These are phyloP conservation scores for Cytospora chrysosperma DNA, from an alignment of 2,329 filamentous ascomycete species.

Conservation along the genomic window DNA sequence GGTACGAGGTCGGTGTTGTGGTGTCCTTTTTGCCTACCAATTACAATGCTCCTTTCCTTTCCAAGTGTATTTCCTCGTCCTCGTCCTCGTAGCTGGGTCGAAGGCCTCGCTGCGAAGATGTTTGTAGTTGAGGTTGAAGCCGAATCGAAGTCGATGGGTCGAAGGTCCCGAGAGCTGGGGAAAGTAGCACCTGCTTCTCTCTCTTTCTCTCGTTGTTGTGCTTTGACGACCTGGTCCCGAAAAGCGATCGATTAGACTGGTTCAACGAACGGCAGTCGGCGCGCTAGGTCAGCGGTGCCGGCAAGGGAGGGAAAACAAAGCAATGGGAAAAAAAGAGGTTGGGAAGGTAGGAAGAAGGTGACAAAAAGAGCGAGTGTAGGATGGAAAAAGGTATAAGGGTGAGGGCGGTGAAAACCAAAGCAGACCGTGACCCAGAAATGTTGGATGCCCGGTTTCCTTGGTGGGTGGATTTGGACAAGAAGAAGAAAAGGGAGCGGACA, in stretches of 20 bases:
- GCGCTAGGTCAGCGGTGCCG: slow-evolving; percentile 21
- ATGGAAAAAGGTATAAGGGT: slow-evolving; percentile 12
- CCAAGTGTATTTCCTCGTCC: neutral
- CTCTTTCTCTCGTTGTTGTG: neutral
- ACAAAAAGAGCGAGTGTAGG: slow-evolving; percentile 26
- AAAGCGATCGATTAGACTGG: slow-evolving; percentile 11
- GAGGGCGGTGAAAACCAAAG: slow-evolving; percentile 11
- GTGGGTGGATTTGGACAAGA: slow-evolving; percentile 9
- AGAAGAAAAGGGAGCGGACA: slow-evolving; percentile 17
- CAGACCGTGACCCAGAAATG: slow-evolving; percentile 17
- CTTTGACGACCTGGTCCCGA: neutral
- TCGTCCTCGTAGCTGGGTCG: neutral
- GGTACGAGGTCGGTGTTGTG: neutral
- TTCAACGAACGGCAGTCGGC: slow-evolving; percentile 24
- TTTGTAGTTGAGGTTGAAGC: neutral
- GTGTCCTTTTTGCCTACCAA: neutral
- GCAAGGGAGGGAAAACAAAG: slow-evolving; percentile 19
- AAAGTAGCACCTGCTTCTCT: neutral
- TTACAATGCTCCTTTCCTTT: neutral
- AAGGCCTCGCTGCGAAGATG: neutral
- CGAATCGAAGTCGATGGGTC: neutral
- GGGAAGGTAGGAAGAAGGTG: slow-evolving; percentile 28
- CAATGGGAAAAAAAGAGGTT: slow-evolving; percentile 25
- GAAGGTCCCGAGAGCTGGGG: neutral
- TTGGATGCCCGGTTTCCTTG: slow-evolving; percentile 19